Evolutionary conservation across 2,329 filamentous ascomycete species (phyloP), one percentile per base, ranked within the genome.

Genomic region (Fonsecaea erecta): DNA sequence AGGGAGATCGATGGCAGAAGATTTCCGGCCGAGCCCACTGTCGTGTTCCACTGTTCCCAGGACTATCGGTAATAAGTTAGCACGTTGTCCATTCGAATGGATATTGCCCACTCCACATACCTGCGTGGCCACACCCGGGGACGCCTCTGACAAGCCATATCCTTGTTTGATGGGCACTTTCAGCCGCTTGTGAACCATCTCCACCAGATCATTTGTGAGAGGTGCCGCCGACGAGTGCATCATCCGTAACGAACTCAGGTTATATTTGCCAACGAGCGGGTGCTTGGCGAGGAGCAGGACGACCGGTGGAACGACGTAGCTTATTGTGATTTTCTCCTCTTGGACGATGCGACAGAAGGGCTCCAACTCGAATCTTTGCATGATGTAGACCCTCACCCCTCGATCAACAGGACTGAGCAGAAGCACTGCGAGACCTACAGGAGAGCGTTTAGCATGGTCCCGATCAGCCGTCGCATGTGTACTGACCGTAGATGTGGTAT

Each of bases 191-290:
- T 91, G 90, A 2, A 94, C 85, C 12, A 87, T 85, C 60, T 92
- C 86, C 0, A 94, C 90, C 2, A 97, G 84, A 67, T 97, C 92
- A 34, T 83, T 81, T 0, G 92, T 93, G 37, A 97, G 80, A 0
- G 93, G 93, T 0, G 93, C 93, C 0, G 93, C 93, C 21, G 91
- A 93, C 0, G 87, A 93, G 77, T 92, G 94, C 82, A 96, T 82
- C 86, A 93, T 93, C 51, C 90, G 88, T 18, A 97, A 74, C 3
- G 85, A 88, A n/a, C 86, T 88, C 51, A 97, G 82, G 75, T 97
- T 87, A 78, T 96, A 97, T 68, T 92, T 90, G 61, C 85, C 84
- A 6, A 96, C 88, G 2, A 87, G 73, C 0, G 92, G 92, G 72
- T 91, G 86, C 76, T 97, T 96, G 67, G 88, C 86, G 0, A 97